These are phyloP conservation scores for Comarum palustre DNA, from an alignment of 306 rosid species.

Conservation along the genomic window DNA sequence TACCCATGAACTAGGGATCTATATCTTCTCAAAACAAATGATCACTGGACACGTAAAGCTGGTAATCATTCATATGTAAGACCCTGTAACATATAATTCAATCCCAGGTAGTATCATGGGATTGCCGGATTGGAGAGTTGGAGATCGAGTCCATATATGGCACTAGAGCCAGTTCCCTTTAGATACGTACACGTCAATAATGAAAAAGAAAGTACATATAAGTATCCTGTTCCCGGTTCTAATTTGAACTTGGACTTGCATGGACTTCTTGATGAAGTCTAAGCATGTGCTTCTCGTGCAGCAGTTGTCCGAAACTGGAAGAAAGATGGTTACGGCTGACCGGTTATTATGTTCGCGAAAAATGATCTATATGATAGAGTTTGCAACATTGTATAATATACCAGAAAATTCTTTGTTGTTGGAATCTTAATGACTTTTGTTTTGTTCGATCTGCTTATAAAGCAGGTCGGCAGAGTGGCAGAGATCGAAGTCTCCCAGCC, in stretches of 20 bases:
- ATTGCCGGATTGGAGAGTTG: not conserved
- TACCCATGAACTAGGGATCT: too few species aligned
- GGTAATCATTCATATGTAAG: not conserved
- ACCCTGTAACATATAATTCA: not conserved
- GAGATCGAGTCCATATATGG: not conserved
- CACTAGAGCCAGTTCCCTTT: not conserved
- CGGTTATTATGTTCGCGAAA: not conserved
- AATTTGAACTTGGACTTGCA: not conserved
- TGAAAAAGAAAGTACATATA: not conserved
- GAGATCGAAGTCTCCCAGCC: not conserved
- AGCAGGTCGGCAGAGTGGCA: not conserved
- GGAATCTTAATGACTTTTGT: not conserved
- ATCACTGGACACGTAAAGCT: not conserved
- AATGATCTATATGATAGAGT: not conserved
- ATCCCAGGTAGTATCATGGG: not conserved
- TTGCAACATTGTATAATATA: not conserved
- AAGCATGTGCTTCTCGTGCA: constrained; percentile 1
- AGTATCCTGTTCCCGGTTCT: not conserved
- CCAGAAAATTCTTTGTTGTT: not conserved
- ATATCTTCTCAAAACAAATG: too few species aligned
- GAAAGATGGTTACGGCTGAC: constrained; percentile 8
- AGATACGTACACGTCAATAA: not conserved
- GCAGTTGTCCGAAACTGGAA: not conserved
- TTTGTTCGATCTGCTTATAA: not conserved
- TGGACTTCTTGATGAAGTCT: not conserved